These are phyloP conservation scores for Ophiostoma triangulosporum DNA, from an alignment of 2,329 filamentous ascomycete species.

Conservation along the genomic window DNA sequence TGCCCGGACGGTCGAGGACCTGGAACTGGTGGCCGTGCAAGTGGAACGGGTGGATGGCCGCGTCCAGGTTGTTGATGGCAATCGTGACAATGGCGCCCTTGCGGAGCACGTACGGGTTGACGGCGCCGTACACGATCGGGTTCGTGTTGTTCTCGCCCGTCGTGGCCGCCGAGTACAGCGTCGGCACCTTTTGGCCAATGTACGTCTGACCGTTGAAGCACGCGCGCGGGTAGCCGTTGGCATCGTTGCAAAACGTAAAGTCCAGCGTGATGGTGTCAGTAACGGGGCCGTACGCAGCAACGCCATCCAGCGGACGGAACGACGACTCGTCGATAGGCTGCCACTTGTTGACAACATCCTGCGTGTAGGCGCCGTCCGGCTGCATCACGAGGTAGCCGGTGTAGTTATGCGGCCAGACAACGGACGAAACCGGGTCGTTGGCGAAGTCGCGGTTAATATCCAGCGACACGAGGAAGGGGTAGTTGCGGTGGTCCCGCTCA, in stretches of 20 bases:
- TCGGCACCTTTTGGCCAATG: conserved; percentile 53
- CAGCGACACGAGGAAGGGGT: conserved; percentile 29
- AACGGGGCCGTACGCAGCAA: conserved; percentile 23
- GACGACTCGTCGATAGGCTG: conserved; percentile 49
- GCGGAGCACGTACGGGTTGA: conserved; percentile 28
- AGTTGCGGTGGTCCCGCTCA: conserved; percentile 25
- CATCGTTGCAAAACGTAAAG: conserved; percentile 45
- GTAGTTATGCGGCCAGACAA: conserved; percentile 25
- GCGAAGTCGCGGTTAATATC: conserved; percentile 31
- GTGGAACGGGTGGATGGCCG: conserved; percentile 36
- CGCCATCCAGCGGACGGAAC: conserved; percentile 40
- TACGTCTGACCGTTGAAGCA: conserved; percentile 55
- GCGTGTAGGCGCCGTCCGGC: conserved; percentile 16
- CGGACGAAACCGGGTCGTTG: conserved; percentile 15
- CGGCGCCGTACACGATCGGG: conserved; percentile 27
- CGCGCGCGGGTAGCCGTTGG: conserved; percentile 47
- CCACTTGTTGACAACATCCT: conserved; percentile 23
- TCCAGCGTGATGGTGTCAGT: conserved; percentile 42
- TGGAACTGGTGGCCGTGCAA: conserved; percentile 44
- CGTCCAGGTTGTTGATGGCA: conserved; percentile 36
- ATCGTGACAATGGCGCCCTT: conserved; percentile 31
- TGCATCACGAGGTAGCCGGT: conserved; percentile 32
- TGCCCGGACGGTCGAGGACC: conserved; percentile 29
- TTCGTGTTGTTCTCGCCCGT: conserved; percentile 32
- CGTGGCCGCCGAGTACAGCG: conserved; percentile 57